Evolutionary conservation across 1,284 basidiomycete genomes (phyloP), one percentile per base, ranked within the genome.

Genomic region (Trichosporon sp.): DNA sequence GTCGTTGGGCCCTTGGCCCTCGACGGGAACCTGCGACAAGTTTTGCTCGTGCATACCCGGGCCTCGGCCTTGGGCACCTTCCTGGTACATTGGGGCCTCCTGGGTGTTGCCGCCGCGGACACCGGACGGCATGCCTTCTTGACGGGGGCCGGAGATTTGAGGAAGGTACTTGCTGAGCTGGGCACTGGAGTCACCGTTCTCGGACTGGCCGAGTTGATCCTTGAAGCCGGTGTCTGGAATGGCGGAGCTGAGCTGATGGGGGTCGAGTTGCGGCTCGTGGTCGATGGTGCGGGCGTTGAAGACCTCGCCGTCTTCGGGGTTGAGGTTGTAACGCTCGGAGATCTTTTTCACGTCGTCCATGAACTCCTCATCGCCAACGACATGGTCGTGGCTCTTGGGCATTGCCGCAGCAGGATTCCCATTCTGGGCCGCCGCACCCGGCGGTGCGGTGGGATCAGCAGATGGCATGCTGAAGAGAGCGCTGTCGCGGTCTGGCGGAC

Each of bases 1-100:
- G 44, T 38, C 18, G 23, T 64, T 25, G 27, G 18, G 34, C 11
- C n/a, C 60, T 13, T 71, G 70, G 12, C 70, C 70, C 27, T 68
- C 62, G 53, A 71, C 70, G n/a, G 66, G n/a, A 18, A 18, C 27
- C 1, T 27, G 27, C 15, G 64, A 32, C 18, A 76, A 44, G 13
- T 64, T 29, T 13, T 51, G 38, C 66, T 80, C 79, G 68, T 80
- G 79, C 53, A 66, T 27, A 7, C 79, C 78, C 18, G 71, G 70
- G 12, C 78, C 78, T 8, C 71, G 44, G 0, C 79, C 79, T 21
- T 65, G 69, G 0, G 79, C 65, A 23, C 75, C 76, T 62, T 80
- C 77, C 66, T 79, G 79, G 3, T 73, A 70, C 12, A 64, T 21
- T 8, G n/a, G 38, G 1, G 5, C 23, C 32, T 18, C 29, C 21